Conservation (phyloP, 352 stramenopile species). For the Globisporangium yorkense region DNA sequence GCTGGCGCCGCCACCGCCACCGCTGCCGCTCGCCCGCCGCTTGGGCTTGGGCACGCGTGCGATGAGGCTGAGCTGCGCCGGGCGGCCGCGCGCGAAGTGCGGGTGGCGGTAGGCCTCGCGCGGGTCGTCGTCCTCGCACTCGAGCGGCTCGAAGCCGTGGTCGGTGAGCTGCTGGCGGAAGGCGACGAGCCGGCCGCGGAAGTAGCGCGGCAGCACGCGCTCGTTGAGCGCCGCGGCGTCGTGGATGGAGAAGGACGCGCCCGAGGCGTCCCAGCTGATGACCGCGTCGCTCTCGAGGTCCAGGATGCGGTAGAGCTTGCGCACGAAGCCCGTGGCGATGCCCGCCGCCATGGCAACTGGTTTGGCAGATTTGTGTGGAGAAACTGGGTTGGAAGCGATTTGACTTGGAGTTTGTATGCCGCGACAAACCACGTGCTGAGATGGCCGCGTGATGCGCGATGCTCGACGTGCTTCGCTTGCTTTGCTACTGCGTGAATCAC, state of each 20-base stretch:
- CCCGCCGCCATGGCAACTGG: slow-evolving; percentile 21
- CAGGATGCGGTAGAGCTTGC: slow-evolving; percentile 79
- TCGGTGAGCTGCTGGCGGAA: slow-evolving; percentile 77
- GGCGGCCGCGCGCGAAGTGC: slow-evolving; percentile 48
- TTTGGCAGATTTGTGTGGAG: too few species aligned
- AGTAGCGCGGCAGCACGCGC: slow-evolving; percentile 57
- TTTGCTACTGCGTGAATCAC: too few species aligned
- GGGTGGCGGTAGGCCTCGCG: slow-evolving; percentile 49
- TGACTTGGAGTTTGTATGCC: too few species aligned
- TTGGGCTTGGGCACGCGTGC: slow-evolving; percentile 26
- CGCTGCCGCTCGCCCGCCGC: neutral
- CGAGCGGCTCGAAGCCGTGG: slow-evolving; percentile 59
- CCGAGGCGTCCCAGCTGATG: slow-evolving; percentile 48
- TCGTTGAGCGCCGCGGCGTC: slow-evolving; percentile 56
- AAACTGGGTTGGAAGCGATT: too few species aligned
- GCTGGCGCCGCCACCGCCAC: slow-evolving; percentile 3
- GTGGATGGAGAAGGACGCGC: slow-evolving; percentile 63
- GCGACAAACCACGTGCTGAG: too few species aligned
- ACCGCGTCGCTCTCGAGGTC: slow-evolving; percentile 61
- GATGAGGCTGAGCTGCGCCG: slow-evolving; percentile 50
- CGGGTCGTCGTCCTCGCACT: slow-evolving; percentile 50
- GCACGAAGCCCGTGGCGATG: slow-evolving; percentile 74
- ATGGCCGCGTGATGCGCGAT: too few species aligned
- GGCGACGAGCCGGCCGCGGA: slow-evolving; percentile 52
- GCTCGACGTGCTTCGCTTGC: too few species aligned